Evolutionary conservation across 257 asterid species (phyloP).

Genomic region (Petrea volubilis): DNA sequence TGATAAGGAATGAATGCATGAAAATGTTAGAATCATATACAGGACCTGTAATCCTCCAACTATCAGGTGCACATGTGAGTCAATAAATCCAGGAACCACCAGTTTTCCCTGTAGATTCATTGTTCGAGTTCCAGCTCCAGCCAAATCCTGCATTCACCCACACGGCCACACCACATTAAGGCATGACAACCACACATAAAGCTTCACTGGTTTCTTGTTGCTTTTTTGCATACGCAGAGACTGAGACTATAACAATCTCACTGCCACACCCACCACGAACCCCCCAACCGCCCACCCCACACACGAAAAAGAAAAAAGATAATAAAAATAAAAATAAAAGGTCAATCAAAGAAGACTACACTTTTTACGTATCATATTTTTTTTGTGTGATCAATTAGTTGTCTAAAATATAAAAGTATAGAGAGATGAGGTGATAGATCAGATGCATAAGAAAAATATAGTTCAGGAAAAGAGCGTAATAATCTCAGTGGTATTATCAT

Average conservation of each 20-base stretch:
- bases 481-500: too few relatives aligned
- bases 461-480: too few relatives aligned
- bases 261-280: neutral
- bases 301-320: neutral
- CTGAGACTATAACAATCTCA: neutral
- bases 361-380: neutral
- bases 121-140: slow-evolving; percentile 43
- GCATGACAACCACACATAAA: neutral
- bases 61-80: slow-evolving; percentile 91
- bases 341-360: neutral
- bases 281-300: neutral
- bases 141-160: slow-evolving; percentile 61
- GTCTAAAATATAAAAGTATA: too few relatives aligned
- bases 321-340: neutral
- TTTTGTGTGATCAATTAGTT: too few relatives aligned
- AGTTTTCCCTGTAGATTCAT: slow-evolving; percentile 64
- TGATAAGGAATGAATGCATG: neutral
- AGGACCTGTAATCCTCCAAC: slow-evolving; percentile 88
- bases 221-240: neutral
- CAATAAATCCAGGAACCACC: slow-evolving; percentile 94
- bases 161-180: slow-evolving; percentile 19
- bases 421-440: too few relatives aligned
- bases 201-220: neutral
- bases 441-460: too few relatives aligned
- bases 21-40: slow-evolving; percentile 19